Conservation (phyloP, 257 asterid species). For the Salvia splendens region DNA sequence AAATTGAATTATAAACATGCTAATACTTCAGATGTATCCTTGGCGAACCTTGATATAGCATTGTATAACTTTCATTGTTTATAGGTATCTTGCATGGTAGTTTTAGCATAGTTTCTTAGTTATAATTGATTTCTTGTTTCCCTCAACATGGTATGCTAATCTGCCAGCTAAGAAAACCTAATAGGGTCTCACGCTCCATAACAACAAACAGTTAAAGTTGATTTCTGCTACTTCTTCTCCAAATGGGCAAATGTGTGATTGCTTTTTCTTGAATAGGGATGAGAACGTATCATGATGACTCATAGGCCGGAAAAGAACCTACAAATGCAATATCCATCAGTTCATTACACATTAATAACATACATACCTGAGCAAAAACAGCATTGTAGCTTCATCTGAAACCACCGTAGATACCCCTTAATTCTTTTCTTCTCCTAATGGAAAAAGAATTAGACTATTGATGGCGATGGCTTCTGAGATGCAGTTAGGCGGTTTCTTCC, state of each 20-base stretch:
- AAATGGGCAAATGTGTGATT: not conserved
- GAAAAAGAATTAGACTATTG: conserved; percentile 2
- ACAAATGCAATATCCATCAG: not conserved
- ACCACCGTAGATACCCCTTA: not conserved
- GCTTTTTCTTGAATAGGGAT: conserved; percentile 11
- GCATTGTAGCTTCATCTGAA: not conserved
- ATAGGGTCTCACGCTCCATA: not conserved
- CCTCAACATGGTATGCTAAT: not conserved
- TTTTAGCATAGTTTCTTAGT: no score
- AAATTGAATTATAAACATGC: not conserved
- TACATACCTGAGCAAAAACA: not conserved
- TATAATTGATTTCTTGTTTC: not conserved
- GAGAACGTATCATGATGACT: not conserved
- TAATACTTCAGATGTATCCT: not conserved
- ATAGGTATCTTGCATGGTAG: not conserved
- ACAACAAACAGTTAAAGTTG: not conserved
- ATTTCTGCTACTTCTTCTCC: not conserved
- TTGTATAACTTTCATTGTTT: not conserved
- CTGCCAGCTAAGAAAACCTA: conserved; percentile 6
- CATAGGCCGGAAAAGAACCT: not conserved
- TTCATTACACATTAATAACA: not conserved
- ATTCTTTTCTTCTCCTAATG: not conserved
- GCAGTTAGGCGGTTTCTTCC: not conserved
- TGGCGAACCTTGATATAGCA: not conserved
- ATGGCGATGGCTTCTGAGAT: not conserved